Evolutionary conservation across 1,284 basidiomycete species (phyloP).

Genomic region (Apiotrichum mycotoxinovorans): DNA sequence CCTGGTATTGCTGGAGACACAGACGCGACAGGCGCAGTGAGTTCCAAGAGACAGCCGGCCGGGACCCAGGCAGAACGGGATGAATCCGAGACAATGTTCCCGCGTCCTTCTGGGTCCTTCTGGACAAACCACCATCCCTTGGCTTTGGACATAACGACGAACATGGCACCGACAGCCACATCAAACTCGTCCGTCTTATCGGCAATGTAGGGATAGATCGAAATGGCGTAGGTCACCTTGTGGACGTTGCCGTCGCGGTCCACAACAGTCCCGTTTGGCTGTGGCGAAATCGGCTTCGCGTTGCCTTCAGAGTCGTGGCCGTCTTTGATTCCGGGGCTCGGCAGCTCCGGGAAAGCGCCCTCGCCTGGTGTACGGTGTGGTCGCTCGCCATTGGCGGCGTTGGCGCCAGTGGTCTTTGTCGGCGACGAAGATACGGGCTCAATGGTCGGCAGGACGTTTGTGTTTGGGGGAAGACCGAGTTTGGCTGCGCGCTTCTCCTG

Average conservation of each 20-base stretch:
- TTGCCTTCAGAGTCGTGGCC: conserved; percentile 16
- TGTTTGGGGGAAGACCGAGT: conserved; percentile 34
- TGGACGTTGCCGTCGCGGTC: conserved; percentile 41
- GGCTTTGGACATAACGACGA: conserved; percentile 86
- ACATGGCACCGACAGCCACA: conserved; percentile 87
- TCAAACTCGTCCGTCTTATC: conserved; percentile 98
- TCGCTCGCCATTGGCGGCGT: neutral
- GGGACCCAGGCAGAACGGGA: conserved; percentile 82
- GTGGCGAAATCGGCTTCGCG: neutral
- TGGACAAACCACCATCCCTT: conserved; percentile 99
- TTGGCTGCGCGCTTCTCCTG: conserved; percentile 79
- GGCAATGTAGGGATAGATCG: conserved; percentile 72
- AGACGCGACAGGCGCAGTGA: conserved; percentile 60
- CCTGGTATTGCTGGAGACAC: conserved; percentile 23
- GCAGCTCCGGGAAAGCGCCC: conserved; percentile 41
- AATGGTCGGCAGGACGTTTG: conserved; percentile 34
- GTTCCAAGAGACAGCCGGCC: conserved; percentile 83
- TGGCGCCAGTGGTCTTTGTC: conserved; percentile 21
- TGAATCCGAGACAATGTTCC: conserved; percentile 69
- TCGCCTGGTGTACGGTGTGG: conserved; percentile 27
- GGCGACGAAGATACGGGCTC: conserved; percentile 35
- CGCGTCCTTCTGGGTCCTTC: conserved; percentile 79
- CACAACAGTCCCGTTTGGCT: conserved; percentile 26
- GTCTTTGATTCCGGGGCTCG: conserved; percentile 40
- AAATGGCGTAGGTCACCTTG: conserved; percentile 51